phyloP scores from a whole-genome alignment of 805 yeast genomes.

The Sporopachydermia quercuum region DNA sequence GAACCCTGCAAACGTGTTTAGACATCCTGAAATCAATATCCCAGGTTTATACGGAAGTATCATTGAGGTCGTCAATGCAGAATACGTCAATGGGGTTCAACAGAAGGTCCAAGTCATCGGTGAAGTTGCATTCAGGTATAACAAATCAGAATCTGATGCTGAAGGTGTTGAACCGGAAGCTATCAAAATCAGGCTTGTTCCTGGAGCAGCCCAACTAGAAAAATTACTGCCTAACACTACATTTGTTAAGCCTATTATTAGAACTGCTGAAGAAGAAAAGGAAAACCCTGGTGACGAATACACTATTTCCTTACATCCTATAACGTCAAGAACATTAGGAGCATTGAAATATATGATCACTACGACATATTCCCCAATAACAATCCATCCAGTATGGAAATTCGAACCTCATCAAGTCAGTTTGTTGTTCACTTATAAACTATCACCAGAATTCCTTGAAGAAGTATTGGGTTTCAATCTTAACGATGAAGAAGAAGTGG shows the following conservation, averaged over 20 bases:
- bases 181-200: conserved; percentile 27
- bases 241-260: conserved; percentile 28
- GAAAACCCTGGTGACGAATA: conserved; percentile 23
- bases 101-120: conserved; percentile 56
- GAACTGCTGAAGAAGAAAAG: conserved; percentile 22
- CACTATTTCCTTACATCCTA: conserved; percentile 31
- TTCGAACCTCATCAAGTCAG: conserved; percentile 76
- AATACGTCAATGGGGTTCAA: conserved; percentile 52
- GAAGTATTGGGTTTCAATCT: conserved; percentile 18
- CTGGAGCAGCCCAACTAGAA: conserved; percentile 26
- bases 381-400: conserved; percentile 77
- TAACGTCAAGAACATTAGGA: conserved; percentile 54
- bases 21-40: conserved; percentile 33
- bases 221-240: conserved; percentile 37
- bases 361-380: conserved; percentile 44
- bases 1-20: conserved; percentile 22
- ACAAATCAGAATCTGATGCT: conserved; percentile 18
- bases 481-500: conserved; percentile 15
- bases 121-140: conserved; percentile 72
- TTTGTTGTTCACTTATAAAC: conserved; percentile 56
- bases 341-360: conserved; percentile 63
- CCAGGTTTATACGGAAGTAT: conserved; percentile 72
- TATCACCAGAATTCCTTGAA: conserved; percentile 32
- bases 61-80: conserved; percentile 74
- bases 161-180: conserved; percentile 18